Conservation (phyloP, 495 filamentous ascomycete genomes). For the Aspergillus bridgeri region DNA sequence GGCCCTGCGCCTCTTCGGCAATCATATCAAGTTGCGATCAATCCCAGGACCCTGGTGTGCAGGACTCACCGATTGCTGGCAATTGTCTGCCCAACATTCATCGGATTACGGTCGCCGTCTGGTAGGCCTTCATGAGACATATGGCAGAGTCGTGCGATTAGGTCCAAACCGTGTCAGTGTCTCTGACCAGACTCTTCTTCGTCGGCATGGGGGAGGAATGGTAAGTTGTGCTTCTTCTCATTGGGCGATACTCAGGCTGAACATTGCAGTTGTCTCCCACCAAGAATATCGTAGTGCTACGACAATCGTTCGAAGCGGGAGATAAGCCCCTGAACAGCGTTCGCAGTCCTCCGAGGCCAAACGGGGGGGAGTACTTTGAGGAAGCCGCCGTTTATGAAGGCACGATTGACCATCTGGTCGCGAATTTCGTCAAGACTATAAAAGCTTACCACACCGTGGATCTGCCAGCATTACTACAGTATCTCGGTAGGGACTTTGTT, state of each 20-base stretch:
- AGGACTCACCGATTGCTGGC: slow-evolving; percentile 13
- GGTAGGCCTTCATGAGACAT: slow-evolving; percentile 40
- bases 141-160: slow-evolving; percentile 54
- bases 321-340: neutral
- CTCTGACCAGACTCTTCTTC: slow-evolving; percentile 37
- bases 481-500: slow-evolving; percentile 17
- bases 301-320: neutral
- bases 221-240: neutral
- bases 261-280: neutral
- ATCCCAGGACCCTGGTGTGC: slow-evolving; percentile 19
- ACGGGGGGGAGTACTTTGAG: neutral
- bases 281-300: neutral
- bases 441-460: slow-evolving; percentile 7
- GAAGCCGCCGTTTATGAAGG: slow-evolving; percentile 9
- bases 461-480: slow-evolving; percentile 7
- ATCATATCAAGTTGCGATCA: slow-evolving; percentile 16
- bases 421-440: slow-evolving; percentile 10
- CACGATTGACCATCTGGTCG: slow-evolving; percentile 8
- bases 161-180: slow-evolving; percentile 56
- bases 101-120: slow-evolving; percentile 10
- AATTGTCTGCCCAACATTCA: slow-evolving; percentile 2
- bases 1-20: slow-evolving; percentile 9
- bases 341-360: too few species aligned
- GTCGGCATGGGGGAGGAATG: neutral
- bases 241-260: neutral